These are phyloP conservation scores for Artomyces pyxidatus DNA, from an alignment of 768 basidiomycete genomes.

Conservation along the genomic window DNA sequence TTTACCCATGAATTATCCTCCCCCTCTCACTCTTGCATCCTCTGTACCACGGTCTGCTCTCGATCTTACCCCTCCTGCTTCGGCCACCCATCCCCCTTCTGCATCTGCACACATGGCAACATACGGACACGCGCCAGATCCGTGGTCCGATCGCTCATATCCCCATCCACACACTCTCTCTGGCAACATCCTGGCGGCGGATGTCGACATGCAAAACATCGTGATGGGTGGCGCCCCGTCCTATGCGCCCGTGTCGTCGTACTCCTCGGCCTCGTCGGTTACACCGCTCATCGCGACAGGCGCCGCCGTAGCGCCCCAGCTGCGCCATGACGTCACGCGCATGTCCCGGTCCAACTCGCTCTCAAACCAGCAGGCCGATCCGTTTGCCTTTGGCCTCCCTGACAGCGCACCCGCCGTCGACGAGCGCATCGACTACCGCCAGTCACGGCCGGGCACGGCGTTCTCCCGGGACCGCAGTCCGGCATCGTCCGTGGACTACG, in stretches of 20 bases:
- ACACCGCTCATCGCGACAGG: conserved; percentile 10
- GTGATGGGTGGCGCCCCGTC: conserved; percentile 5
- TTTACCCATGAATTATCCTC: conserved; percentile 15
- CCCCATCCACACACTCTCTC: conserved; percentile 26
- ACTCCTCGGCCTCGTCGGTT: conserved; percentile 19
- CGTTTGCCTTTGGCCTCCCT: conserved; percentile 24
- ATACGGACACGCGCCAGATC: conserved; percentile 21
- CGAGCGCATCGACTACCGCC: conserved; percentile 16
- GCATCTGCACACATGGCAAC: conserved; percentile 21
- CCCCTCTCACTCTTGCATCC: conserved; percentile 15
- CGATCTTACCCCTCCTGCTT: conserved; percentile 16
- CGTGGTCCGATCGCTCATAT: conserved; percentile 3
- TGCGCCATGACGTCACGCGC: conserved; percentile 15
- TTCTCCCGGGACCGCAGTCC: conserved; percentile 16
- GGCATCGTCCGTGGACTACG: conserved; percentile 25
- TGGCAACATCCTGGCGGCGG: conserved; percentile 15
- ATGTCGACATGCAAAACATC: conserved; percentile 14
- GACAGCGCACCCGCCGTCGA: conserved; percentile 17
- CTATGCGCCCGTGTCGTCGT: conserved; percentile 25
- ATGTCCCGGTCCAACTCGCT: conserved; percentile 26
- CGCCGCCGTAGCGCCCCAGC: conserved; percentile 13
- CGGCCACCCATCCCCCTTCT: conserved; percentile 18
- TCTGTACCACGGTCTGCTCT: conserved; percentile 14
- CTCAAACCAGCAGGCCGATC: conserved; percentile 19
- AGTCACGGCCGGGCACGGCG: conserved; percentile 21